Evolutionary conservation across 768 basidiomycete genomes (phyloP).

Genomic region (Candolleomyces efflorescens): DNA sequence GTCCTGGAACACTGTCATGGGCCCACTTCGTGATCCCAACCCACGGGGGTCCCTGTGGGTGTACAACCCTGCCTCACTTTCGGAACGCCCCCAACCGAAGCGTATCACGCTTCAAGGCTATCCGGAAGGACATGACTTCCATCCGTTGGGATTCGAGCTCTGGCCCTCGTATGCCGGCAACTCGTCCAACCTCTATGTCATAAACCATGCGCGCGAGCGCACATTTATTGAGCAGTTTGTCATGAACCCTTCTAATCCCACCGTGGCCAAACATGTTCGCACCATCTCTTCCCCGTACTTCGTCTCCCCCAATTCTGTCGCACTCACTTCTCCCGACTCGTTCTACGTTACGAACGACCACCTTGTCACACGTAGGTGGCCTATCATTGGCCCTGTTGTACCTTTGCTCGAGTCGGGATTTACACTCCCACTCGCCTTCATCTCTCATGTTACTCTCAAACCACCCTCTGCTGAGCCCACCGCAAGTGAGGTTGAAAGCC

Average conservation of each 20-base stretch:
- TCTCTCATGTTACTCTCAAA: slow-evolving; percentile 49
- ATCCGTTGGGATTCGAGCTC: slow-evolving; percentile 64
- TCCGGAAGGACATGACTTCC: slow-evolving; percentile 59
- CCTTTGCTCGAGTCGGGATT: slow-evolving; percentile 54
- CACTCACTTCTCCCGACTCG: slow-evolving; percentile 58
- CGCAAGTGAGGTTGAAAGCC: slow-evolving; percentile 23
- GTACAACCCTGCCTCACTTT: slow-evolving; percentile 23
- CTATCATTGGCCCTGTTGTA: slow-evolving; percentile 44
- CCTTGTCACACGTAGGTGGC: slow-evolving; percentile 57
- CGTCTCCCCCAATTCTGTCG: slow-evolving; percentile 62
- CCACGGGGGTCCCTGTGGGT: slow-evolving; percentile 63
- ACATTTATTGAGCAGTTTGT: slow-evolving; percentile 69
- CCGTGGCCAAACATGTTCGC: slow-evolving; percentile 48
- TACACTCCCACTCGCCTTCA: slow-evolving; percentile 54
- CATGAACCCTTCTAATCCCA: slow-evolving; percentile 40
- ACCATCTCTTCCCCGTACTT: slow-evolving; percentile 58
- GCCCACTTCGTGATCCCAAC: slow-evolving; percentile 55
- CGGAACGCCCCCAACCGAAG: slow-evolving; percentile 11
- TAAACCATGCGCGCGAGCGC: slow-evolving; percentile 61
- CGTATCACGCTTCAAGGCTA: slow-evolving; percentile 47
- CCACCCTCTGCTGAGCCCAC: slow-evolving; percentile 15
- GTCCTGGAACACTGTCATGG: slow-evolving; percentile 77
- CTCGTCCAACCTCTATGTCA: slow-evolving; percentile 54
- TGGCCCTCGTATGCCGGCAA: slow-evolving; percentile 47
- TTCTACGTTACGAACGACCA: slow-evolving; percentile 79